Conservation (phyloP, 2,329 filamentous ascomycete genomes). For the Rugonectria rugulosa region DNA sequence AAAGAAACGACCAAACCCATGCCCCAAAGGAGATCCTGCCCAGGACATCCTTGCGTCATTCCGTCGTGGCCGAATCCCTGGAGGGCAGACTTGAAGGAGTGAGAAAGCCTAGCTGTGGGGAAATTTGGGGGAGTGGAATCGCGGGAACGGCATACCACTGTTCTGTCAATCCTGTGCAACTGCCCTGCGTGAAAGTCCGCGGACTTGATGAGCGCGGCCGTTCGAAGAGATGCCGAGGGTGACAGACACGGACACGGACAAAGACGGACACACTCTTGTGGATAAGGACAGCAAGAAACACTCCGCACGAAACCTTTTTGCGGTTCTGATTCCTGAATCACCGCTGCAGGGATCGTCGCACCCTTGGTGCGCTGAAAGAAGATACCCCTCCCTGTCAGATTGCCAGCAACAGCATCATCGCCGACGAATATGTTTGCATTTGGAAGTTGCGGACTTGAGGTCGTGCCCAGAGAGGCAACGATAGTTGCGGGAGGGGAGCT, state of each 20-base stretch:
- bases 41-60: conserved; percentile 37
- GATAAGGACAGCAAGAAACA: neutral
- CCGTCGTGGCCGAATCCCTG: conserved; percentile 19
- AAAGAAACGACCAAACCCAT: conserved; percentile 17
- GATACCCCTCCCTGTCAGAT: conserved; percentile 29
- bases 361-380: conserved; percentile 18
- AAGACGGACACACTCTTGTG: neutral
- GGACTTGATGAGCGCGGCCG: too few species aligned
- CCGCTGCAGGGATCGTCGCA: conserved; percentile 30
- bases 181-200: too few species aligned
- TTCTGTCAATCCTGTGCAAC: too few species aligned
- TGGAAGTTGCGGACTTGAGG: conserved; percentile 5
- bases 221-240: too few species aligned
- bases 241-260: neutral
- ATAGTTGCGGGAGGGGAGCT: conserved; percentile 8
- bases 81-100: conserved; percentile 30
- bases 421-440: conserved; percentile 15
- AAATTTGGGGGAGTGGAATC: conserved; percentile 20
- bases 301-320: conserved; percentile 1
- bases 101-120: conserved; percentile 40
- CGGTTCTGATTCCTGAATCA: conserved; percentile 6
- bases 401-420: conserved; percentile 24
- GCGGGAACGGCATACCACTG: conserved; percentile 5
- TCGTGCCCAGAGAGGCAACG: conserved; percentile 28
- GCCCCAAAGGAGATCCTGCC: conserved; percentile 15